Percentiles rank a stretch among this genome's conserved stretches.
phyloP scores from a whole-genome alignment of 257 asterid genomes.

The Primulina huaijiensis region DNA sequence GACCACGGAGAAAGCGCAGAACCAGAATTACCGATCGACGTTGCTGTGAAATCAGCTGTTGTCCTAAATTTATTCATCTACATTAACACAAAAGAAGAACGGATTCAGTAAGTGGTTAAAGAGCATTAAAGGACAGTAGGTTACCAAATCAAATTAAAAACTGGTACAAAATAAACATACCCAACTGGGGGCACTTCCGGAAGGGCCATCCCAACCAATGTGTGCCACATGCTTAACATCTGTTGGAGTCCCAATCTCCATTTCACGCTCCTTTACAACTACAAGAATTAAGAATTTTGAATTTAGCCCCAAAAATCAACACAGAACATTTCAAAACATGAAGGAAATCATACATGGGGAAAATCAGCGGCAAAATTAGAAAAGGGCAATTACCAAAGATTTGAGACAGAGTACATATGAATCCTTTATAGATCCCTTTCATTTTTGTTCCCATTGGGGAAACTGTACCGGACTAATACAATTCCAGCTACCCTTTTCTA shows the following conservation, averaged over 20 bases:
- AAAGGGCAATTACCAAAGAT: conserved; percentile 46
- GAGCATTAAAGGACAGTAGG: neutral
- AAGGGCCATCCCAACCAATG: conserved; percentile 62
- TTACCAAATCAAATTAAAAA: too few species aligned
- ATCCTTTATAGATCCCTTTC: conserved; percentile 72
- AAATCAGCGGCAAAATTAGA: neutral
- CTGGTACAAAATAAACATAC: conserved; percentile 25
- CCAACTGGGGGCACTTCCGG: conserved; percentile 65
- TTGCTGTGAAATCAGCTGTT: conserved; percentile 42
- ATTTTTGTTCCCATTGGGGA: conserved; percentile 55
- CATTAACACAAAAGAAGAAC: neutral
- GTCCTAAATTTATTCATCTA: conserved; percentile 51
- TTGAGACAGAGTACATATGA: conserved; percentile 52
- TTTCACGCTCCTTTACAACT: conserved; percentile 64
- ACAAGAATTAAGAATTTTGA: conserved; percentile 5
- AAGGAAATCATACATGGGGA: neutral
- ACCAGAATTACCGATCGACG: conserved; percentile 61
- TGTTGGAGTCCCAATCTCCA: conserved; percentile 62
- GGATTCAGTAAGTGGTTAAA: neutral
- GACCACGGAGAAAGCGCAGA: conserved; percentile 77
- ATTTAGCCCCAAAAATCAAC: conserved; percentile 1
- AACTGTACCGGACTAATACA: conserved; percentile 3
- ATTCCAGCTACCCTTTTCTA: conserved; percentile 22
- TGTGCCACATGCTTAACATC: conserved; percentile 76
- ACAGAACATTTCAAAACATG: neutral